Evolutionary conservation across 1,139 yeast genomes (phyloP).

Genomic region (Geotrichum klebahnii): DNA sequence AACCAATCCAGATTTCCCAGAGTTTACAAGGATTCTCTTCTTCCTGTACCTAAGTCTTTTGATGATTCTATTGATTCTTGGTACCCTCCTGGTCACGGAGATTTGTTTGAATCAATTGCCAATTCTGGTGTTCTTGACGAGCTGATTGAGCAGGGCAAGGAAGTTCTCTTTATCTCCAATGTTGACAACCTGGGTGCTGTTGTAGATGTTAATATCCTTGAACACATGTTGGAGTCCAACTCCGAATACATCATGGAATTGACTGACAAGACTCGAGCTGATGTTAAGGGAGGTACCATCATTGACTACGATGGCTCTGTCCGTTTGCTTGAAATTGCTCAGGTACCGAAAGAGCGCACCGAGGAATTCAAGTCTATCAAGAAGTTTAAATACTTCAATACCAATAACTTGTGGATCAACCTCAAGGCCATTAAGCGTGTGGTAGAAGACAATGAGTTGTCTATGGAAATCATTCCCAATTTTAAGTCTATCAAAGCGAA

Average conservation of each 20-base stretch:
- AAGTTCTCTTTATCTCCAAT: conserved; percentile 88
- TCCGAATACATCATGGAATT: conserved; percentile 97
- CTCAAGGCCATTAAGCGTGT: conserved; percentile 89
- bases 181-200: conserved; percentile 99
- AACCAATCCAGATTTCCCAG: conserved; percentile 97
- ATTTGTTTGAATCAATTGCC: conserved; percentile 83
- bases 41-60: conserved; percentile 81
- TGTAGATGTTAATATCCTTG: conserved; percentile 83
- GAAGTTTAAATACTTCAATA: conserved; percentile 95
- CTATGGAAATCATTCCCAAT: conserved; percentile 94
- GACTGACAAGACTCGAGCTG: conserved; percentile 98
- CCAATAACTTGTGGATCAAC: conserved; percentile 96
- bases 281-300: conserved; percentile 98
- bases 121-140: conserved; percentile 91
- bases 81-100: conserved; percentile 99
- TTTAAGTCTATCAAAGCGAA: conserved; percentile 77
- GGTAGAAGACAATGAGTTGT: conserved; percentile 76
- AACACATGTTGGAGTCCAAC: conserved; percentile 87
- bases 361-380: conserved; percentile 97
- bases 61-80: conserved; percentile 79
- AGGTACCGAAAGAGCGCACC: conserved; percentile 97
- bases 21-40: conserved; percentile 85
- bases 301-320: conserved; percentile 94
- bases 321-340: conserved; percentile 93
- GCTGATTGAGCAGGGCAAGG: conserved; percentile 89